Conservation (phyloP, 768 basidiomycete genomes). For the Mycena crocata region DNA sequence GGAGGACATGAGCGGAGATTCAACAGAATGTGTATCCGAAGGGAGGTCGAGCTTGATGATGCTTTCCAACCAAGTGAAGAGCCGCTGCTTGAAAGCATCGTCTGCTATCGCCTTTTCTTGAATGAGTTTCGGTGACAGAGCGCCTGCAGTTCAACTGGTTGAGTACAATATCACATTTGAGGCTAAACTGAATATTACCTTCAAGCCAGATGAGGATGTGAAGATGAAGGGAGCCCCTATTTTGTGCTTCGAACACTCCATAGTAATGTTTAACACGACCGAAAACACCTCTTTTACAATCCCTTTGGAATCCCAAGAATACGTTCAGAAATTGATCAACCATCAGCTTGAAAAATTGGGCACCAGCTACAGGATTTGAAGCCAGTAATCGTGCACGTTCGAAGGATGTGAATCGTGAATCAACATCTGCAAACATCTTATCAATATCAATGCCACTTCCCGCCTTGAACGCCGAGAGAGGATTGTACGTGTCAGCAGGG, state of each 20-base stretch:
- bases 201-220: slow-evolving; percentile 24
- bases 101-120: slow-evolving; percentile 1
- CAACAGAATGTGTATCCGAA: neutral
- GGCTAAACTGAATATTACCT: neutral
- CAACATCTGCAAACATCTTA: slow-evolving; percentile 17
- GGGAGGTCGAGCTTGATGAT: slow-evolving; percentile 6
- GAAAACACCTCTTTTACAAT: slow-evolving; percentile 39
- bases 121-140: slow-evolving; percentile 1
- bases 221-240: slow-evolving; percentile 43
- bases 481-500: slow-evolving; percentile 36
- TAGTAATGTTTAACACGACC: slow-evolving; percentile 40
- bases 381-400: slow-evolving; percentile 34
- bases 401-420: slow-evolving; percentile 22
- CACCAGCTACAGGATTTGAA: slow-evolving; percentile 46
- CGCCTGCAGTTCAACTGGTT: neutral
- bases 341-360: slow-evolving; percentile 48
- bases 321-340: slow-evolving; percentile 38
- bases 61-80: slow-evolving; percentile 16
- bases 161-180: too few relatives aligned
- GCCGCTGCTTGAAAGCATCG: slow-evolving; percentile 1
- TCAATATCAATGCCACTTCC: slow-evolving; percentile 36
- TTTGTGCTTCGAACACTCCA: slow-evolving; percentile 45
- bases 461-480: slow-evolving; percentile 19
- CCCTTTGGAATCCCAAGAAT: slow-evolving; percentile 36
- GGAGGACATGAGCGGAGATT: neutral